A percentile compares a stretch with the other conserved stretches of the same genome.
phyloP scores from a whole-genome alignment of 345 rosid species.

The Mangifera indica region DNA sequence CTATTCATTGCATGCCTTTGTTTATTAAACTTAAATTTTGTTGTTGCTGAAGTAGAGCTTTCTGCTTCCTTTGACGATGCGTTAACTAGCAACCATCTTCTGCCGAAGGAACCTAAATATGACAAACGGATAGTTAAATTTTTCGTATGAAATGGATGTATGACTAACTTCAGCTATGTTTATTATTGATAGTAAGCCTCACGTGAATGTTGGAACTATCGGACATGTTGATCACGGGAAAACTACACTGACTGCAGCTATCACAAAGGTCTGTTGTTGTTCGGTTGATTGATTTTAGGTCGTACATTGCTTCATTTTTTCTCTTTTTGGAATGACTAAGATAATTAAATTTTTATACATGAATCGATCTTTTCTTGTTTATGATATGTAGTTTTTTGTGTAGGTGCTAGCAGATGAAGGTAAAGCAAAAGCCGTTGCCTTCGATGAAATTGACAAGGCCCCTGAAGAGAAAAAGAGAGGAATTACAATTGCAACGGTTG shows the following conservation, averaged over 20 bases:
- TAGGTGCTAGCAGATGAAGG: conserved; percentile 98
- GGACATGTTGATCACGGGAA: conserved; percentile 99
- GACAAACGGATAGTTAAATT: not conserved
- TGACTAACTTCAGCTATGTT: conserved; percentile 1
- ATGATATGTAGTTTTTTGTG: not conserved
- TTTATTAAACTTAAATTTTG: not conserved
- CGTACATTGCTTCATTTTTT: not conserved
- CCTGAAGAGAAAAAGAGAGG: conserved; percentile 99
- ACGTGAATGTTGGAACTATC: conserved; percentile 97
- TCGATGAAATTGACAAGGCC: conserved; percentile 99
- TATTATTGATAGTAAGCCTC: conserved; percentile 66
- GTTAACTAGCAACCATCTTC: not conserved
- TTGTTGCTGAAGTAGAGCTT: not conserved
- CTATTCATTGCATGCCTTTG: not conserved
- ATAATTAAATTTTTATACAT: not conserved
- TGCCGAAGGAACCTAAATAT: not conserved
- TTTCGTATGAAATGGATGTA: not conserved
- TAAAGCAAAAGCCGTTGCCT: conserved; percentile 94
- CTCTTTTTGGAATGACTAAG: not conserved
- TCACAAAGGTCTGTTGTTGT: conserved; percentile 57
- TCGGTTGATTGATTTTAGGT: not conserved
- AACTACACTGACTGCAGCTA: conserved; percentile 97
- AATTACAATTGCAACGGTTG: conserved; percentile 91
- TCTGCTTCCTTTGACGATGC: not conserved
- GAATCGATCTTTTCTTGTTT: not conserved